Conservation (phyloP, 768 basidiomycete species). For the Lactifluus piperatus region DNA sequence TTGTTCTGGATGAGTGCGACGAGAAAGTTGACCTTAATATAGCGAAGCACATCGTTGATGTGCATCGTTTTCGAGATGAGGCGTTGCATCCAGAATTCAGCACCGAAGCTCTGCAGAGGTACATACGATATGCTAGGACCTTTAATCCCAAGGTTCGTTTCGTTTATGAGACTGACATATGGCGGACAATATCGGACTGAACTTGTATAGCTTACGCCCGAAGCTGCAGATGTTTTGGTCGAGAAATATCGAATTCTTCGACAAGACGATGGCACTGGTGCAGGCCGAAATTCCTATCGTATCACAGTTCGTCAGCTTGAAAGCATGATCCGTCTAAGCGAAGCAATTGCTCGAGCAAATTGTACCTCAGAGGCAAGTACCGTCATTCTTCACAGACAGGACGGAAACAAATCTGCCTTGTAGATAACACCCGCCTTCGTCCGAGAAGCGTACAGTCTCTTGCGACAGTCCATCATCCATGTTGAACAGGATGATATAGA, state of each 20-base stretch:
- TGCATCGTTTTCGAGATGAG: conserved; percentile 90
- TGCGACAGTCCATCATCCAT: conserved; percentile 97
- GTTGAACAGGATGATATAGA: conserved; percentile 99
- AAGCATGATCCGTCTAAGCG: conserved; percentile 95
- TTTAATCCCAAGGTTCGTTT: conserved; percentile 85
- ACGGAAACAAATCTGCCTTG: background rate
- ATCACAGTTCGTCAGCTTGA: conserved; percentile 98
- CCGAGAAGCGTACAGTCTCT: conserved; percentile 87
- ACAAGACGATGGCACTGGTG: conserved; percentile 86
- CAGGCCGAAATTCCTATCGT: conserved; percentile 85
- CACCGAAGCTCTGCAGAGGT: conserved; percentile 92
- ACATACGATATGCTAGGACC: conserved; percentile 94
- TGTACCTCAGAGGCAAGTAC: conserved; percentile 77
- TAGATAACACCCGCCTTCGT: conserved; percentile 93
- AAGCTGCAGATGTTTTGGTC: conserved; percentile 86
- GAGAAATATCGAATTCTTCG: conserved; percentile 90
- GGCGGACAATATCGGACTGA: conserved; percentile 6
- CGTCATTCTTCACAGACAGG: background rate
- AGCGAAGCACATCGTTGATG: conserved; percentile 94
- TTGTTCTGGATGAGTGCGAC: conserved; percentile 95
- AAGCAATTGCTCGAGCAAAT: conserved; percentile 95
- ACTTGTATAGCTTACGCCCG: conserved; percentile 67
- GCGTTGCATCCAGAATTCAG: conserved; percentile 96
- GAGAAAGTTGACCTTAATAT: conserved; percentile 88
- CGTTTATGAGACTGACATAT: background rate